Conservation (phyloP, 129 eudicot genomes). For the Arctium lappa region DNA sequence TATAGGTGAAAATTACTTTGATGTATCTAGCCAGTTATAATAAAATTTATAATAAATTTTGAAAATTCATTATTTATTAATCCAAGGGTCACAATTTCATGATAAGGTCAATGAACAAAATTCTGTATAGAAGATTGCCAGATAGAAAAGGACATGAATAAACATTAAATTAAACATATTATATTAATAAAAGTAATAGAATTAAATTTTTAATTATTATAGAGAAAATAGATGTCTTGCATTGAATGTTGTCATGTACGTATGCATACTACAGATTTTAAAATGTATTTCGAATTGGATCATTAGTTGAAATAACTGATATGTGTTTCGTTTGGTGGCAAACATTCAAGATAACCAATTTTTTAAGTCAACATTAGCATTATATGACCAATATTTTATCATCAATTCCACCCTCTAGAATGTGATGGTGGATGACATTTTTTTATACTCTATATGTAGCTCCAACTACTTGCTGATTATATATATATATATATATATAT, state of each 20-base stretch:
- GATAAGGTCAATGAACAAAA: slow-evolving; percentile 25
- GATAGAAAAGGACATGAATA: slow-evolving; percentile 20
- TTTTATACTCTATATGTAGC: not conserved
- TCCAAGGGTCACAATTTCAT: slow-evolving; percentile 7
- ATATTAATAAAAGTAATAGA: slow-evolving; percentile 1
- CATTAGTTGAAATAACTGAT: slow-evolving; percentile 3
- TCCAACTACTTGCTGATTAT: not conserved
- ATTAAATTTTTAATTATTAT: not conserved
- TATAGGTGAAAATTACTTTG: not conserved
- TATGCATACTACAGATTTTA: not conserved
- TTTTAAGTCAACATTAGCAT: not conserved
- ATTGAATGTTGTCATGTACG: slow-evolving; percentile 33
- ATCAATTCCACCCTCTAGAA: slow-evolving; percentile 15
- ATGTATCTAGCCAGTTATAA: not conserved
- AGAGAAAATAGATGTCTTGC: slow-evolving; percentile 3
- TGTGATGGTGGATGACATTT: slow-evolving; percentile 12
- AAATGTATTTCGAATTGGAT: slow-evolving; percentile 9
- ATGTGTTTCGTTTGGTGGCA: not conserved
- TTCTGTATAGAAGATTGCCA: slow-evolving; percentile 24
- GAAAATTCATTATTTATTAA: not conserved
- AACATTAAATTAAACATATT: slow-evolving; percentile 19
- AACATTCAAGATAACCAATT: not conserved
- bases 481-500: not conserved
- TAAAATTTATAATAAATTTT: not conserved
- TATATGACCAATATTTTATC: slow-evolving; percentile 10